phyloP scores from a whole-genome alignment of 2,329 filamentous ascomycete species.

The Emmonsiellopsis sp. region DNA sequence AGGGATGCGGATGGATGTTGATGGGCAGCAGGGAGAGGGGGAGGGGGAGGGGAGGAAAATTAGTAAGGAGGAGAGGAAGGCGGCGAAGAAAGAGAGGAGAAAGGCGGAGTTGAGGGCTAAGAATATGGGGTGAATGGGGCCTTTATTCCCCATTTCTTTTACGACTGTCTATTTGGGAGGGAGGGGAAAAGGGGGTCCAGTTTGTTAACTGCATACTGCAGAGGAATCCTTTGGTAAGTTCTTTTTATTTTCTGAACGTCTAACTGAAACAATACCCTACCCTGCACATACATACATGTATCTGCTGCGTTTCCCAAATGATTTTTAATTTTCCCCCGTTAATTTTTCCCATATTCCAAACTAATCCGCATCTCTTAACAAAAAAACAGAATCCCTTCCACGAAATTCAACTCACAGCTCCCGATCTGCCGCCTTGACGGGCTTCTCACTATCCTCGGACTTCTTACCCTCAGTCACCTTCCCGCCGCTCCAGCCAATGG shows the following conservation, averaged over 20 bases:
- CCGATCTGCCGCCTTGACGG: conserved; percentile 63
- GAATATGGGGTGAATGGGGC: conserved; percentile 16
- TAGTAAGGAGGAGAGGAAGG: conserved; percentile 47
- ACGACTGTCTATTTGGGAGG: background rate
- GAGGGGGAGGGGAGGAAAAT: conserved; percentile 31
- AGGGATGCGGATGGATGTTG: conserved; percentile 29
- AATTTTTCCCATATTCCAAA: background rate
- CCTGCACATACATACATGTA: no score
- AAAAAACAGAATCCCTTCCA: background rate
- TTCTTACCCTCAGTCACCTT: conserved; percentile 37
- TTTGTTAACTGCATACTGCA: no score
- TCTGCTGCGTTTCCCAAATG: no score
- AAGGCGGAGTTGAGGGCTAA: conserved; percentile 36
- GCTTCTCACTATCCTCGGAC: conserved; percentile 47
- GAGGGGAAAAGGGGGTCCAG: no score
- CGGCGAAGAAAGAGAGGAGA: conserved; percentile 46
- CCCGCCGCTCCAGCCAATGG: conserved; percentile 72
- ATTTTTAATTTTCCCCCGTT: background rate
- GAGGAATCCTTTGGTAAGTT: no score
- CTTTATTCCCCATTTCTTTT: background rate
- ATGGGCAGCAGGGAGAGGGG: conserved; percentile 27
- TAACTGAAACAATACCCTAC: no score
- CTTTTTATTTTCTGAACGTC: no score
- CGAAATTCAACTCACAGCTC: conserved; percentile 51
- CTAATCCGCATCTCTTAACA: background rate